Percentiles rank a stretch among this genome's conserved stretches.
Conservation (phyloP, 805 yeast genomes). For the Zygoascus bituminiphila region DNA sequence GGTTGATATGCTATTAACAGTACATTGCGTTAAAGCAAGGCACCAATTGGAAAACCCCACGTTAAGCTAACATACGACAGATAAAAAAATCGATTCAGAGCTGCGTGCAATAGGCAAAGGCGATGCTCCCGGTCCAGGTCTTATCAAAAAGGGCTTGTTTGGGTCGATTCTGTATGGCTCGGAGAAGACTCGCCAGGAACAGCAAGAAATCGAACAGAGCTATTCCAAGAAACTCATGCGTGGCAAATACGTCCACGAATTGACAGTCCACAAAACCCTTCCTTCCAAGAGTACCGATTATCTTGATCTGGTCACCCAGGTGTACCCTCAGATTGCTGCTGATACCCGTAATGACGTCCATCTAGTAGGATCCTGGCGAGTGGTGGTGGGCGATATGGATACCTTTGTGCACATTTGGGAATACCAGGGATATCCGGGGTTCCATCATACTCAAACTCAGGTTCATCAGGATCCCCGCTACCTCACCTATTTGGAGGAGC, state of each 20-base stretch:
- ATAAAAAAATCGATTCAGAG: background rate
- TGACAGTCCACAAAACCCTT: conserved; percentile 30
- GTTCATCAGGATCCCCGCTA: conserved; percentile 27
- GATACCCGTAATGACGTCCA: conserved; percentile 28
- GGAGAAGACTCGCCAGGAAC: conserved; percentile 27
- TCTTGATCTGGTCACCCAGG: conserved; percentile 26
- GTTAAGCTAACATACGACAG: background rate
- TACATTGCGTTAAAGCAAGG: too few relatives aligned
- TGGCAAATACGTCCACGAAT: conserved; percentile 37
- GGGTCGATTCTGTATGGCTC: conserved; percentile 35
- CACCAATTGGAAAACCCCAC: too few relatives aligned
- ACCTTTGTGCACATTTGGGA: conserved; percentile 37
- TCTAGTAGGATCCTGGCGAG: conserved; percentile 37
- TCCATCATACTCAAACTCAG: conserved; percentile 31
- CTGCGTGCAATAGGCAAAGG: conserved; percentile 4
- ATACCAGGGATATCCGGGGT: conserved; percentile 35
- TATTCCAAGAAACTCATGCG: conserved; percentile 30
- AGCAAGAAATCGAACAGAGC: conserved; percentile 27
- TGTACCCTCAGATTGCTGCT: conserved; percentile 28
- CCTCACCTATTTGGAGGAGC: conserved; percentile 22
- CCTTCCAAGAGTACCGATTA: conserved; percentile 31
- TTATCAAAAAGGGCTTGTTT: conserved; percentile 22
- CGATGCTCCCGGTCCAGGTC: conserved; percentile 5
- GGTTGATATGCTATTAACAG: too few relatives aligned
- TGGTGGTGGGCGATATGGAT: conserved; percentile 35